Conservation (phyloP, 2,329 filamentous ascomycete species). For the Venturiaceae sp. region DNA sequence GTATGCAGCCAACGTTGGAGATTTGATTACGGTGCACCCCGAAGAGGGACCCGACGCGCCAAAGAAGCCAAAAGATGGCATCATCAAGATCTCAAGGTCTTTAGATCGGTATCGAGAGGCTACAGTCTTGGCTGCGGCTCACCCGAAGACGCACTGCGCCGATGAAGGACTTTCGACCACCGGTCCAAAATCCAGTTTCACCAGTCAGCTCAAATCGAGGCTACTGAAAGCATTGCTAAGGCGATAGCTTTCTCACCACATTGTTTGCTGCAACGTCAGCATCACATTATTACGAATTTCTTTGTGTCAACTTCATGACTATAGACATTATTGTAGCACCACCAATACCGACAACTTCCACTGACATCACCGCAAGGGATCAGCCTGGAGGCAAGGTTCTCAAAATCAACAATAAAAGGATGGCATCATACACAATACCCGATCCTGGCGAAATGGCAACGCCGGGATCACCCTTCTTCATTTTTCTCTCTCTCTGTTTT, state of each 20-base stretch:
- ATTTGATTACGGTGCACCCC: background rate
- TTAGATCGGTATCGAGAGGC: background rate
- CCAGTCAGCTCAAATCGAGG: background rate
- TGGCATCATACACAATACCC: constrained; percentile 1
- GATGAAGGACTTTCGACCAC: too few relatives aligned
- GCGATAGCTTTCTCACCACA: background rate
- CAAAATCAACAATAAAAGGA: background rate
- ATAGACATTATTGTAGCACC: constrained; percentile 1
- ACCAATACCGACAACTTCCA: background rate
- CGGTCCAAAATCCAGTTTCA: background rate
- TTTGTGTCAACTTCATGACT: background rate
- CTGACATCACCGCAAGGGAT: background rate
- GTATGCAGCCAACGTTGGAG: constrained; percentile 3
- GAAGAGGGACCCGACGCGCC: background rate
- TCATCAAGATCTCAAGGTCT: background rate
- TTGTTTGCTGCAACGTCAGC: background rate
- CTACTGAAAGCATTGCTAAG: background rate
- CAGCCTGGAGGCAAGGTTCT: background rate
- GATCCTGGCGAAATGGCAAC: background rate
- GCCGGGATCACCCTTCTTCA: background rate
- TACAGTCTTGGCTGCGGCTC: background rate
- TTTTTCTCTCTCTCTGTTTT: background rate
- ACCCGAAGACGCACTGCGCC: background rate
- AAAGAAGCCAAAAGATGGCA: background rate
- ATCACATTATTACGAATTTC: background rate